Percentiles rank a stretch among this genome's conserved stretches.
phyloP scores from a whole-genome alignment of 495 filamentous ascomycete species.

The Tricharina praecox region DNA sequence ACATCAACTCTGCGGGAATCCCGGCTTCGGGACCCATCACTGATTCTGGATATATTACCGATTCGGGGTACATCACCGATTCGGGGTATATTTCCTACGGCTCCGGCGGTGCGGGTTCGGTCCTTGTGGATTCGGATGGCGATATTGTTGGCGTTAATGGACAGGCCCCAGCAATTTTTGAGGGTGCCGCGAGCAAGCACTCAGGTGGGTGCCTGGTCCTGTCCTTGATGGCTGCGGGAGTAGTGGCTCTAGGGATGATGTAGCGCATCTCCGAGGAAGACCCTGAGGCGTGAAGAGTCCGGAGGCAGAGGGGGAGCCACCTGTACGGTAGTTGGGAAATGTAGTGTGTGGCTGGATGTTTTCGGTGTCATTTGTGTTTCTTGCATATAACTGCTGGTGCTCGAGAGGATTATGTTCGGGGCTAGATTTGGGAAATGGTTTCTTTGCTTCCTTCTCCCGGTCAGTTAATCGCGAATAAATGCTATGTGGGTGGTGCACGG shows the following conservation, averaged over 20 bases:
- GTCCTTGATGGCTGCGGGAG: constrained; percentile 8
- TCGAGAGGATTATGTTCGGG: neutral
- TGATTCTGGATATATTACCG: too few species aligned
- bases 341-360: neutral
- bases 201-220: neutral
- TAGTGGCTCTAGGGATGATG: constrained; percentile 15
- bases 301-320: neutral
- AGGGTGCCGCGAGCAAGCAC: constrained; percentile 11
- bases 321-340: neutral
- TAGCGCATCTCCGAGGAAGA: constrained; percentile 5
- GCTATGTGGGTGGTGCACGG: too few species aligned
- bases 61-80: too few species aligned
- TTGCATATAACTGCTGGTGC: neutral
- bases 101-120: neutral
- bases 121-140: neutral
- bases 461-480: too few species aligned
- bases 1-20: too few species aligned
- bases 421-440: neutral
- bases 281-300: neutral
- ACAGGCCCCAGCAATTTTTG: constrained; percentile 14
- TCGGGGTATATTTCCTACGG: neutral
- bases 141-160: neutral
- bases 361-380: neutral
- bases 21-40: too few species aligned
- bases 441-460: neutral